Percentiles rank a stretch among this genome's conserved stretches.
Evolutionary conservation across 108 stramenopile species (phyloP).

Genomic region (Fistulifera pelliculosa): DNA sequence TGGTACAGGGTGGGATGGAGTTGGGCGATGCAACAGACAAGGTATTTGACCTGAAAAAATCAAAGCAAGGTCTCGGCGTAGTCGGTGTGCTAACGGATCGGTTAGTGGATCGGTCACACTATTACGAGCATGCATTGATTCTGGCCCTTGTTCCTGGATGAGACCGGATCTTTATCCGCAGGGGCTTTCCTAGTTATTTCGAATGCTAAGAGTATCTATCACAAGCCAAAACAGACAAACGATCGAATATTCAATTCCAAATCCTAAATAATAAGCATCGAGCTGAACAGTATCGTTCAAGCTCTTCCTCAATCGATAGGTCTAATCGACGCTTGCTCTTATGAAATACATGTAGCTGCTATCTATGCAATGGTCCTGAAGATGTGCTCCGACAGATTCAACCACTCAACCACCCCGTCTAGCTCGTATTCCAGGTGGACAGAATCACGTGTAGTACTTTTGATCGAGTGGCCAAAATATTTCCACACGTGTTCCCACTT

Average conservation of each 20-base stretch:
- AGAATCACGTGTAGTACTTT: not conserved
- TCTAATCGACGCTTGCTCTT: too few relatives aligned
- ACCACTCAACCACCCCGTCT: not conserved
- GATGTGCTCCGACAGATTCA: not conserved
- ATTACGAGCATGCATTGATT: conserved; percentile 82
- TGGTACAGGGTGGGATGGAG: conserved; percentile 72
- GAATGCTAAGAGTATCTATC: too few relatives aligned
- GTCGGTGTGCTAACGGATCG: conserved; percentile 80
- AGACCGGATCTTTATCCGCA: conserved; percentile 42
- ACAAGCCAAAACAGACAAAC: too few relatives aligned
- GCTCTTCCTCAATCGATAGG: too few relatives aligned
- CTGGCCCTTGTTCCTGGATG: conserved; percentile 81
- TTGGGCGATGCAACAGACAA: conserved; percentile 86
- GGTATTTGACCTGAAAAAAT: conserved; percentile 56
- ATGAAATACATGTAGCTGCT: too few relatives aligned
- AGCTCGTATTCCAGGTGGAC: not conserved
- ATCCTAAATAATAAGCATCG: too few relatives aligned
- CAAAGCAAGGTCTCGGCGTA: conserved; percentile 74
- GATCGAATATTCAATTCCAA: too few relatives aligned
- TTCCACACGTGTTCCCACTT: conserved; percentile 1
- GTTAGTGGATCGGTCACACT: conserved; percentile 66
- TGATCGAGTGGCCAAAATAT: conserved; percentile 4
- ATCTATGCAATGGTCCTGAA: not conserved
- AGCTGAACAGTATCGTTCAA: too few relatives aligned
- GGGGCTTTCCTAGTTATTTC: not conserved